phyloP scores from a whole-genome alignment of 306 rosid species.

The Malus sieversii region DNA sequence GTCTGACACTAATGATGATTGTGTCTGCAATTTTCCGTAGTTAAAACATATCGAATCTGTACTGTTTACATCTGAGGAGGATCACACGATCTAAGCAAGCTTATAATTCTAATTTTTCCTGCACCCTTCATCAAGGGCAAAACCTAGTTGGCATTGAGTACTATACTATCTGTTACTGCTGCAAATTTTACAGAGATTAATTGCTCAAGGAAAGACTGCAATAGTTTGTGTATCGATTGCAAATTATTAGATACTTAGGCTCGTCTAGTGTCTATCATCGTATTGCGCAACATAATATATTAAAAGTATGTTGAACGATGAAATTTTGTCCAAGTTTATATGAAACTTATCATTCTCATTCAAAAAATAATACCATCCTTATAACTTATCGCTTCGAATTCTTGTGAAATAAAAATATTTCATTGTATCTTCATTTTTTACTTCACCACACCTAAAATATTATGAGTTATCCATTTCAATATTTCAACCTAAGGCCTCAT shows the following conservation, averaged over 20 bases:
- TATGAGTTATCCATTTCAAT: background rate
- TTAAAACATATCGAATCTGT: background rate
- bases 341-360: background rate
- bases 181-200: background rate
- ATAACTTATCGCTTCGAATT: background rate
- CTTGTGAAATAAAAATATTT: too few species aligned
- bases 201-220: background rate
- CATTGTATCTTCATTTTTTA: background rate
- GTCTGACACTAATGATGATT: constrained; percentile 28
- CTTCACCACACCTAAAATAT: background rate
- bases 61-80: constrained; percentile 22
- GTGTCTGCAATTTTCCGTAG: constrained; percentile 14
- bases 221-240: background rate
- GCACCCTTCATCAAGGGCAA: background rate
- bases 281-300: too few species aligned
- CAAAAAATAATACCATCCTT: too few species aligned
- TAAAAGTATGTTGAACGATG: background rate
- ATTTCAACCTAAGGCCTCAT: background rate
- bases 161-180: background rate
- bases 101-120: constrained; percentile 23
- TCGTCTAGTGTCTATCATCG: too few species aligned
- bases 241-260: background rate
- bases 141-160: background rate
- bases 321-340: too few species aligned
- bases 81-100: background rate